Conservation (phyloP, 2,329 filamentous ascomycete genomes). For the Neonectria punicea region DNA sequence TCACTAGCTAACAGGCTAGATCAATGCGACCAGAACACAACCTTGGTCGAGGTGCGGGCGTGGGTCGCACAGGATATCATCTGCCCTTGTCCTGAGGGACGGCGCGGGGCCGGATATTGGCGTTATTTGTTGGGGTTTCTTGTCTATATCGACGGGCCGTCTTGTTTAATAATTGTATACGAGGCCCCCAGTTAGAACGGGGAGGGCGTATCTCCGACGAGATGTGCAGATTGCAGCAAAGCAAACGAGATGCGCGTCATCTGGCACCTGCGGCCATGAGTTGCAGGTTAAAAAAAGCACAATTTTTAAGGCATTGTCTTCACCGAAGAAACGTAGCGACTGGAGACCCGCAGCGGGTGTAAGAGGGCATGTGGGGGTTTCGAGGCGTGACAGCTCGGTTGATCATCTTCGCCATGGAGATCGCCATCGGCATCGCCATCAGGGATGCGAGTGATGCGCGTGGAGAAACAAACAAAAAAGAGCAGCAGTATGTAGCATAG, state of each 20-base stretch:
- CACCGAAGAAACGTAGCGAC: background rate
- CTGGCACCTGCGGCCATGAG: background rate
- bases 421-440: conserved; percentile 2
- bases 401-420: background rate
- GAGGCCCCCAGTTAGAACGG: background rate
- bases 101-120: conserved; percentile 7
- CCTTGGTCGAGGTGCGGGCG: background rate
- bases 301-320: conserved; percentile 1
- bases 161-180: background rate
- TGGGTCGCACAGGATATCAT: background rate
- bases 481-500: background rate
- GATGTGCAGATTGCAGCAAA: background rate
- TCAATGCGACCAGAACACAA: conserved; percentile 15
- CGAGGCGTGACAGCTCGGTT: background rate
- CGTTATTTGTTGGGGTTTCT: background rate
- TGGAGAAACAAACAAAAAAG: background rate
- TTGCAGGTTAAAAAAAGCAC: conserved; percentile 5
- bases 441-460: conserved; percentile 3
- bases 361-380: background rate
- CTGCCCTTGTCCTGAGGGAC: background rate
- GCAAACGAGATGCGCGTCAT: background rate
- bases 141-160: background rate
- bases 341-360: background rate
- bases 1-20: conserved; percentile 1
- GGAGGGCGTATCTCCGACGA: background rate